phyloP scores from a whole-genome alignment of 208 protist species.

The Trypanosoma conorhini region DNA sequence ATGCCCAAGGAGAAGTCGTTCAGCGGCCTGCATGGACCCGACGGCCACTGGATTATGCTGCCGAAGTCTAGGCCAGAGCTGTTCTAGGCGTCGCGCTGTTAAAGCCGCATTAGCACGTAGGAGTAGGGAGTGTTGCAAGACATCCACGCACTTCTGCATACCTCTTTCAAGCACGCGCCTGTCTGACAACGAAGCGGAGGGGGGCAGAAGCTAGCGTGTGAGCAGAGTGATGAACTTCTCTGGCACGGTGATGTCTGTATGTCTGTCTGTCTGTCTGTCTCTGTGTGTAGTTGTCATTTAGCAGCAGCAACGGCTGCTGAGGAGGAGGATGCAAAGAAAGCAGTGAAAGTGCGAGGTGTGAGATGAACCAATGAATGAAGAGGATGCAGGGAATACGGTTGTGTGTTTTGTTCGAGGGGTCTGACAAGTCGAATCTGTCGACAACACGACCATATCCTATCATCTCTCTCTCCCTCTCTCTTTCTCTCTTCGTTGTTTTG shows the following conservation, averaged over 20 bases:
- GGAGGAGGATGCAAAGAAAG: neutral
- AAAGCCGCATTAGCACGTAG: constrained; percentile 24
- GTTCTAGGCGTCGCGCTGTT: constrained; percentile 53
- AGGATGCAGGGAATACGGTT: neutral
- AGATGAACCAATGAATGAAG: neutral
- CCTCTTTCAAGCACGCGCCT: neutral
- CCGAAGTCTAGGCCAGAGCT: constrained; percentile 87
- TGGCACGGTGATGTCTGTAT: neutral
- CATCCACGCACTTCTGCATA: constrained; percentile 6
- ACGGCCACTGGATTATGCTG: constrained; percentile 84
- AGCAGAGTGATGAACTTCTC: neutral
- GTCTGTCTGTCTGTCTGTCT: neutral
- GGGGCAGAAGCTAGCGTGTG: neutral
- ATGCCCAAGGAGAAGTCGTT: constrained; percentile 93
- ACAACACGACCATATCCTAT: neutral
- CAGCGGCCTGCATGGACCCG: constrained; percentile 78
- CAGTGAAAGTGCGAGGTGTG: neutral
- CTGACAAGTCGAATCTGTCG: neutral
- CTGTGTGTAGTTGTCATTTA: neutral
- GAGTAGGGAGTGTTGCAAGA: constrained; percentile 17
- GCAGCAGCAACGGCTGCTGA: neutral
- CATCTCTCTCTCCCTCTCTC: neutral
- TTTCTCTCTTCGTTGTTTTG: constrained; percentile 6
- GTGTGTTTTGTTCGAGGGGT: neutral
- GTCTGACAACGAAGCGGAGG: neutral